A percentile compares a stretch with the other conserved stretches of the same genome.
Conservation (phyloP, 1,284 basidiomycete genomes). For the Cryptococcus deneoformans region DNA sequence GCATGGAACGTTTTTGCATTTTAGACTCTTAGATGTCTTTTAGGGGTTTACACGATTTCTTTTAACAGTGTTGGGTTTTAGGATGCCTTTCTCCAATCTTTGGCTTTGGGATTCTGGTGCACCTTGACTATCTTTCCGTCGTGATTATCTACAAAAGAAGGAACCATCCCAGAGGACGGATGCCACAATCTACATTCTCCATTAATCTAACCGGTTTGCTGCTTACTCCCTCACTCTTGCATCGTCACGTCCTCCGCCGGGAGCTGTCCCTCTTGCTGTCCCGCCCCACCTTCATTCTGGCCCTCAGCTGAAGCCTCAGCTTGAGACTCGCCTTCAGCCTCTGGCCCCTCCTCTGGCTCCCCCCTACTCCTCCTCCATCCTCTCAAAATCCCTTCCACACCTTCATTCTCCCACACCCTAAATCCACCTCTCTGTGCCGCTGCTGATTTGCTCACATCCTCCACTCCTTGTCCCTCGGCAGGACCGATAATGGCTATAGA, state of each 20-base stretch:
- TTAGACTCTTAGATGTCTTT: too few species aligned
- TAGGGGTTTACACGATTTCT: too few species aligned
- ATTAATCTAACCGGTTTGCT: too few species aligned
- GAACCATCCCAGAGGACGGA: too few species aligned
- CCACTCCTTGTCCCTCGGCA: constrained; percentile 20
- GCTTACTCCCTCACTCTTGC: constrained; percentile 10
- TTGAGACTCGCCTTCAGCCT: constrained; percentile 15
- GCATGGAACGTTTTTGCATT: too few species aligned
- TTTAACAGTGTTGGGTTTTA: too few species aligned
- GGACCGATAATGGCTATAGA: constrained; percentile 87
- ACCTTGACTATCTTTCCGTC: too few species aligned
- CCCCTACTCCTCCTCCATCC: constrained; percentile 49
- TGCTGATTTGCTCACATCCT: constrained; percentile 23
- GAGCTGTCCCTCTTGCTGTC: constrained; percentile 9
- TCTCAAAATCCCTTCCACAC: constrained; percentile 66
- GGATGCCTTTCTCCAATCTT: too few species aligned
- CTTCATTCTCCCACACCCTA: constrained; percentile 53
- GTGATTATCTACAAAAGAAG: too few species aligned
- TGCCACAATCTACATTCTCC: too few species aligned
- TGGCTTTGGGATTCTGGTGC: too few species aligned
- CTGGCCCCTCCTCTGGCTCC: constrained; percentile 45
- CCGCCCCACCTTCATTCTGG: constrained; percentile 4
- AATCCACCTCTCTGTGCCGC: constrained; percentile 43
- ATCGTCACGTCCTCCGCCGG: constrained; percentile 23
- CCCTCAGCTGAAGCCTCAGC: constrained; percentile 13